Base-by-base conservation (phyloP, 2,329 filamentous ascomycete species). In the Xylariomycetidae sp. region DNA sequence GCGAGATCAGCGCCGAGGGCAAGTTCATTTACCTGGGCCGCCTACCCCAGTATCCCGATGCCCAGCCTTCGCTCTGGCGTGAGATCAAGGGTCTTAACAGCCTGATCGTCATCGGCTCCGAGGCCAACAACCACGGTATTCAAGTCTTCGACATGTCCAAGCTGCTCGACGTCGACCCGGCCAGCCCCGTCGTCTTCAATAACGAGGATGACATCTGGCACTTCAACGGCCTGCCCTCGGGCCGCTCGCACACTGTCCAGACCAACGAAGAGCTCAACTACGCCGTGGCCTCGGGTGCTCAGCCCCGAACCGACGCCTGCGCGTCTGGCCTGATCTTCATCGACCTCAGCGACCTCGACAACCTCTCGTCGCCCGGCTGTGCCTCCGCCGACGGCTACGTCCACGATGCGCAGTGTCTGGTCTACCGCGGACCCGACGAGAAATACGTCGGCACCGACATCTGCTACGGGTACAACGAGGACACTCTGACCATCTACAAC, bases 121-220 rank as follows among this genome's bases (percentile, higher is more conserved):
- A 65, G 42, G 67, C 70, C 20, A 45, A 50, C 27, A 53, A 62
- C 45, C 76, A 80, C 53, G 70, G 72, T 20, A 67, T 81, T 29
- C 77, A 80, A 55, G 67, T 80, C 55, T 81, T 81, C 48, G 77
- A 81, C 55, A 68, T 79, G 70, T 68, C 62, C 46, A 78, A 72
- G 59, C 59, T 76, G n/a, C 58, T 72, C 34, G 56, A 57, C 23
- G 50, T 75, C 37, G 59, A 68, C 52, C 63, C 65, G 2, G 56
- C 53, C 3, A 54, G 40, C 16, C 67, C 69, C 8, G 57, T 57
- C 13, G 61, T 51, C 25, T 74, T 72, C 53, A 63, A 54, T 32
- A 54, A 53, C 25, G 59, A 57, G 11, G 66, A 68, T 33, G 51
- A 70, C 38, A 61, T 64, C 27, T 55, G 55, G 16, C 57, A 58